A percentile compares a stretch with the other conserved stretches of the same genome.
phyloP scores from a whole-genome alignment of 1,284 basidiomycete species.

The Agroathelia rolfsii region DNA sequence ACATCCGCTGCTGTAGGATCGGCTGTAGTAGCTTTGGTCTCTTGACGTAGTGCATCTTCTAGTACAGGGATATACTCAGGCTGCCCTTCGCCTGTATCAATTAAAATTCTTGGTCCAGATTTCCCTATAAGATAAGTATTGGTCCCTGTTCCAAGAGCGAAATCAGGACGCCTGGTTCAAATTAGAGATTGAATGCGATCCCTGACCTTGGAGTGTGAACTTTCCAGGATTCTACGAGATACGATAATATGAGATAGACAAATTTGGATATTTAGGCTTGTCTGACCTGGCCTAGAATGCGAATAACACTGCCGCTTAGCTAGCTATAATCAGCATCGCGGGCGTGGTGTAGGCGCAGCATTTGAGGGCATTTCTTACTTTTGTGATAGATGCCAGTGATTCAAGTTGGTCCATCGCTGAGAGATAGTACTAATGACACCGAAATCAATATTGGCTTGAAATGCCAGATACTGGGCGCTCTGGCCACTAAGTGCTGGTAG shows the following conservation, averaged over 20 bases:
- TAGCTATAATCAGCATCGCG: constrained; percentile 17
- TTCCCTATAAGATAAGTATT: constrained; percentile 85
- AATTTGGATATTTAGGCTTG: constrained; percentile 1
- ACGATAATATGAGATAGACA: constrained; percentile 4
- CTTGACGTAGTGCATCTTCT: constrained; percentile 40
- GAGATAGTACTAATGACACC: neutral
- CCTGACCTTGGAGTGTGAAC: constrained; percentile 81
- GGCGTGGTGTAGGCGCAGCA: neutral
- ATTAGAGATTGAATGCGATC: constrained; percentile 1
- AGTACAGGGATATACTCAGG: constrained; percentile 62
- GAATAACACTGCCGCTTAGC: constrained; percentile 54
- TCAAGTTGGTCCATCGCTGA: constrained; percentile 34
- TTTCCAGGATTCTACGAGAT: constrained; percentile 89
- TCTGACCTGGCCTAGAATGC: constrained; percentile 65
- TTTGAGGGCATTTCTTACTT: constrained; percentile 29
- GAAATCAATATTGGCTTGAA: neutral
- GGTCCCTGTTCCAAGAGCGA: constrained; percentile 49
- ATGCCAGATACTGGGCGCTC: too few species aligned
- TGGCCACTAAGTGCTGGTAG: too few species aligned
- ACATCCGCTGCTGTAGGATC: constrained; percentile 38
- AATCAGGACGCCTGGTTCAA: too few species aligned
- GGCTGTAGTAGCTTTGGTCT: constrained; percentile 18
- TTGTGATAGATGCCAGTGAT: constrained; percentile 38
- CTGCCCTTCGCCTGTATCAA: constrained; percentile 86
- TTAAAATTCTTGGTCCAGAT: constrained; percentile 62